Percentiles rank a stretch among this genome's conserved stretches.
These are phyloP conservation scores for Colletotrichum sidae DNA, from an alignment of 2,329 filamentous ascomycete species.

Conservation along the genomic window DNA sequence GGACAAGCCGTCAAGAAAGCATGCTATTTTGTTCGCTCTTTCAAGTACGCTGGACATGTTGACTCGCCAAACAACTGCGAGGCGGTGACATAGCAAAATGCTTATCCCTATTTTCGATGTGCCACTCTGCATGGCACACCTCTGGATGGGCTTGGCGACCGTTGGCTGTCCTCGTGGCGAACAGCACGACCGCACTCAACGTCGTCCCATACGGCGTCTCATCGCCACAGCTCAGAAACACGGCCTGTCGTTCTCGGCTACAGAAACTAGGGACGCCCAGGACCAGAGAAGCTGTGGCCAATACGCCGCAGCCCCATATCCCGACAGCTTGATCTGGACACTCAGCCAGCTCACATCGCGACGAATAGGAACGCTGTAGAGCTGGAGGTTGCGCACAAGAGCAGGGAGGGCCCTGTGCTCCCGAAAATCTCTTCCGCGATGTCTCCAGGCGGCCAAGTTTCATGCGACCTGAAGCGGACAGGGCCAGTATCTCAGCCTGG, in stretches of 20 bases:
- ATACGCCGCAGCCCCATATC: background rate
- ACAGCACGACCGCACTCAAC: background rate
- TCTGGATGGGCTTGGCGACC: too few species aligned
- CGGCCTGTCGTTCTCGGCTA: conserved; percentile 7
- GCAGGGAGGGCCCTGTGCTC: conserved; percentile 17
- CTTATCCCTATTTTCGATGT: too few species aligned
- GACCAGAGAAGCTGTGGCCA: conserved; percentile 4
- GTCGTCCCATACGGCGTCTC: conserved; percentile 16
- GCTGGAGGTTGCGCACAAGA: background rate
- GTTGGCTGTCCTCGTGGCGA: too few species aligned
- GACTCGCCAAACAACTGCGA: too few species aligned
- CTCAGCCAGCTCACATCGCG: background rate
- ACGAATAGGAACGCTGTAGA: conserved; percentile 12
- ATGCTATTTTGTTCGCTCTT: too few species aligned
- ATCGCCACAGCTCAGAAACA: conserved; percentile 19
- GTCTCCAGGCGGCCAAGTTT: conserved; percentile 32
- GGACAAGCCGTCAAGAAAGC: too few species aligned
- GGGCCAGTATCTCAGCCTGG: background rate
- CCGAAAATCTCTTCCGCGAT: conserved; percentile 29
- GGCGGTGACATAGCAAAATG: too few species aligned
- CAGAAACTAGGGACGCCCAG: background rate
- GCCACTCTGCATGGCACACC: too few species aligned
- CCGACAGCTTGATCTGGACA: background rate
- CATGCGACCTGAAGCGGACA: conserved; percentile 16
- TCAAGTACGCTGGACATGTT: too few species aligned